Evolutionary conservation across 2,329 filamentous ascomycete genomes (phyloP), one percentile per base, ranked within the genome.

Genomic region (Stenocarpella maydis): DNA sequence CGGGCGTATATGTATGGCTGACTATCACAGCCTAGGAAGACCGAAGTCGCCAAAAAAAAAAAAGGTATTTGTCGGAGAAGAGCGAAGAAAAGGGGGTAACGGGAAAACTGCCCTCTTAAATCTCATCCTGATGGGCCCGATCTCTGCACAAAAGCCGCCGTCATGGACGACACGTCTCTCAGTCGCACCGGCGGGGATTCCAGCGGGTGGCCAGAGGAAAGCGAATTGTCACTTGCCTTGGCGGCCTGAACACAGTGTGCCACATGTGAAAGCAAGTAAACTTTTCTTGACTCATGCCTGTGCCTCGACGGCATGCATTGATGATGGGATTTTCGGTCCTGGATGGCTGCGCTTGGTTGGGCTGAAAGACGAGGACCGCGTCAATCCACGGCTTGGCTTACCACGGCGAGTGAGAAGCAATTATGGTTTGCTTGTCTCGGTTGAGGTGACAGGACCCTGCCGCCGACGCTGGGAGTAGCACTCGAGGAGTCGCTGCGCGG

Each of bases 151-250:
- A 21, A 37, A 19, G 58, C 58, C 58, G 58, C 43, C 58, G 58
- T 63, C 58, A 47, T 3, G 41, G 15, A 63, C 41, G 41, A 63
- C 41, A 26, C 55, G 78, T 75, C 67, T 74, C 21, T 77, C 72
- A 81, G 65, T 58, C 41, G 49, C 53, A 39, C 52, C 54, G 52
- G 65, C 41, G 31, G 43, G 9, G 47, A 43, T 15, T 4, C 54
- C 43, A 55, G 43, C 24, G 41, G 39, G 12, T 41, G 26, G 26
- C 49, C 41, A 47, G 41, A n/a, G 37, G 21, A 21, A 45, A 54
- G 49, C 26, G 41, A 55, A 50, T 41, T 47, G 52, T 58, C 54
- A 47, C 21, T 67, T 43, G 65, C 54, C 50, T 52, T 31, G 41
- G 52, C 45, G 45, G 53, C 65, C 52, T 43, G 41, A 67, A 47